Percentiles rank a stretch among this genome's conserved stretches.
These are phyloP conservation scores for Penicillium mononematosum DNA, from an alignment of 495 filamentous ascomycete species.

Conservation along the genomic window DNA sequence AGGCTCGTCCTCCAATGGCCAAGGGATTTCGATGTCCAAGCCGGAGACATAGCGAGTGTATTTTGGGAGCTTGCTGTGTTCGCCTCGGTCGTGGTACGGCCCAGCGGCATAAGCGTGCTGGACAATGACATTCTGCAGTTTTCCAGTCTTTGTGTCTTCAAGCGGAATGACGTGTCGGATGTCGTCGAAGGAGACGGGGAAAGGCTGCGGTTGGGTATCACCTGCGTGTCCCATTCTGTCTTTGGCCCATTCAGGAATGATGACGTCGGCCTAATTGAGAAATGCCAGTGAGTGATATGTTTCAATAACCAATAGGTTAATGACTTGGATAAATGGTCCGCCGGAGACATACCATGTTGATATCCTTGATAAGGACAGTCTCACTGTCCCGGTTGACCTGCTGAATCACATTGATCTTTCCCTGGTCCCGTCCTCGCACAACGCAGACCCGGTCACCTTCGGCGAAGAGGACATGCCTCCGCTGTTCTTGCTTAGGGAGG, in stretches of 20 bases:
- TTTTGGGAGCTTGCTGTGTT: conserved; percentile 35
- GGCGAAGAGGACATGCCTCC: conserved; percentile 61
- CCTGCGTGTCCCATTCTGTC: conserved; percentile 36
- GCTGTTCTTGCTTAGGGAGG: conserved; percentile 47
- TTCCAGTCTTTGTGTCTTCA: conserved; percentile 58
- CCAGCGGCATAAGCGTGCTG: conserved; percentile 55
- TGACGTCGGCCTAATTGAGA: conserved; percentile 52
- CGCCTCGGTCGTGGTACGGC: conserved; percentile 35
- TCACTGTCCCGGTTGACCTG: conserved; percentile 56
- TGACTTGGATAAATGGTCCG: background rate
- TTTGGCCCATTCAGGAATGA: conserved; percentile 55
- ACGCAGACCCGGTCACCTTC: conserved; percentile 75
- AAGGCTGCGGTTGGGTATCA: conserved; percentile 44
- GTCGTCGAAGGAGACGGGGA: conserved; percentile 61
- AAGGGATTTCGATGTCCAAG: conserved; percentile 63
- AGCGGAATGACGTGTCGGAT: conserved; percentile 81
- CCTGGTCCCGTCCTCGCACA: conserved; percentile 70
- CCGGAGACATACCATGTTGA: conserved; percentile 61
- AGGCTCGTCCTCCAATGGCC: conserved; percentile 55
- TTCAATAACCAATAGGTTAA: background rate
- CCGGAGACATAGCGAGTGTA: conserved; percentile 47
- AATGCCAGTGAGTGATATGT: conserved; percentile 11
- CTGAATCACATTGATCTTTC: conserved; percentile 70
- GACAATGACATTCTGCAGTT: conserved; percentile 69
- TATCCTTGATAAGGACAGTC: conserved; percentile 58